Evolutionary conservation across 2,329 filamentous ascomycete species (phyloP).

Genomic region (Monilinia vaccinii-corymbosi): DNA sequence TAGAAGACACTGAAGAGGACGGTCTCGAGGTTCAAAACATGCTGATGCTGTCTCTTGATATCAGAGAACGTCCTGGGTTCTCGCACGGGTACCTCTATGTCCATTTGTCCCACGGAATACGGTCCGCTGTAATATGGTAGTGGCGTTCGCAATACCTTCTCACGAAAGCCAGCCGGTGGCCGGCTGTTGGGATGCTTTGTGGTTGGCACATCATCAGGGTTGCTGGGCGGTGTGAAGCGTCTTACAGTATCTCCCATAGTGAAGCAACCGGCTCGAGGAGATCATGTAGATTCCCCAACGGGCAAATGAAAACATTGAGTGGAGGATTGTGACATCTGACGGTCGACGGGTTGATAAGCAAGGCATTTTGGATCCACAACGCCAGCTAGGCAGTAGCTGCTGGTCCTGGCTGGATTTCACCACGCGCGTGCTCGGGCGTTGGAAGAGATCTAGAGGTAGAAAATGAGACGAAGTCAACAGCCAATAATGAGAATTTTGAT

Average conservation of each 20-base stretch:
- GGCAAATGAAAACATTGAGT: not conserved
- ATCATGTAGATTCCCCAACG: not conserved
- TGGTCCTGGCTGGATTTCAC: no score
- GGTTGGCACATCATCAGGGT: not conserved
- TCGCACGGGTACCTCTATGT: constrained; percentile 43
- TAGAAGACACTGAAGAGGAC: constrained; percentile 60
- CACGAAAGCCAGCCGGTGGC: constrained; percentile 38
- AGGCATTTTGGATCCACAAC: not conserved
- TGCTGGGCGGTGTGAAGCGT: not conserved
- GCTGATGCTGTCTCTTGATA: constrained; percentile 38
- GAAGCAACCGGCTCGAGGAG: not conserved
- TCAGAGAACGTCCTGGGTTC: constrained; percentile 39
- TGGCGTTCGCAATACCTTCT: constrained; percentile 36
- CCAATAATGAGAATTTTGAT: no score
- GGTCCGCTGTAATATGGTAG: constrained; percentile 43
- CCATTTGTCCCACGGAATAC: constrained; percentile 43
- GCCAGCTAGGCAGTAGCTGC: not conserved
- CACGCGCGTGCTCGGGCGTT: not conserved
- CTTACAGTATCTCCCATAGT: not conserved
- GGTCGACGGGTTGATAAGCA: no score
- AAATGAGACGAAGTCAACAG: no score
- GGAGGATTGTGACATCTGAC: not conserved
- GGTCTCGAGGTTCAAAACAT: constrained; percentile 45
- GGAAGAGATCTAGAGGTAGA: no score
- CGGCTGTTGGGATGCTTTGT: constrained; percentile 34